phyloP scores from a whole-genome alignment of 2,329 filamentous ascomycete genomes.

The Dactylellina haptotyla region DNA sequence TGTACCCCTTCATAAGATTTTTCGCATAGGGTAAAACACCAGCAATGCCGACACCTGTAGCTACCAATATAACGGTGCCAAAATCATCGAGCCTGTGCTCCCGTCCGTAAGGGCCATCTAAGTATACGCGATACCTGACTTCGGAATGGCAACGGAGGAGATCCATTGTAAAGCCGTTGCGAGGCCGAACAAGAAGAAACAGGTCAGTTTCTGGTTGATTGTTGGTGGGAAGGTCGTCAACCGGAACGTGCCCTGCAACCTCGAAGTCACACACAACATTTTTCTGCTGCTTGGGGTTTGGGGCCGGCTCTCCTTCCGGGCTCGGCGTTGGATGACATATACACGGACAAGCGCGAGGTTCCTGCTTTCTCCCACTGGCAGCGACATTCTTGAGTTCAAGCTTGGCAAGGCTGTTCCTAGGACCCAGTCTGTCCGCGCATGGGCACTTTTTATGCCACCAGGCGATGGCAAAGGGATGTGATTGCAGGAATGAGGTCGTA shows the following conservation, averaged over 20 bases:
- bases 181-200: not conserved
- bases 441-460: too few relatives aligned
- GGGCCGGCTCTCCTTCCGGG: not conserved
- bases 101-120: not conserved
- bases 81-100: not conserved
- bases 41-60: not conserved
- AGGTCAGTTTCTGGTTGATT: too few relatives aligned
- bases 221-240: too few relatives aligned
- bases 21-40: not conserved
- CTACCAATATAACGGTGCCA: not conserved
- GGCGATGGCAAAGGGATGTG: not conserved
- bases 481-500: not conserved
- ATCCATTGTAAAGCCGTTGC: not conserved
- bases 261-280: not conserved
- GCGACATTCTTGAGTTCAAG: not conserved
- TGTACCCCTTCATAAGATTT: not conserved
- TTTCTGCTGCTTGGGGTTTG: not conserved
- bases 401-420: too few relatives aligned
- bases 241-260: not conserved
- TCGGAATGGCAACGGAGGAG: not conserved
- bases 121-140: not conserved
- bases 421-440: too few relatives aligned
- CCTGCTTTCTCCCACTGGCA: not conserved
- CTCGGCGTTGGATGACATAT: not conserved
- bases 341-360: not conserved